Percentiles rank a stretch among this genome's conserved stretches.
Conservation (phyloP, 805 yeast genomes). For the Millerago galiae region DNA sequence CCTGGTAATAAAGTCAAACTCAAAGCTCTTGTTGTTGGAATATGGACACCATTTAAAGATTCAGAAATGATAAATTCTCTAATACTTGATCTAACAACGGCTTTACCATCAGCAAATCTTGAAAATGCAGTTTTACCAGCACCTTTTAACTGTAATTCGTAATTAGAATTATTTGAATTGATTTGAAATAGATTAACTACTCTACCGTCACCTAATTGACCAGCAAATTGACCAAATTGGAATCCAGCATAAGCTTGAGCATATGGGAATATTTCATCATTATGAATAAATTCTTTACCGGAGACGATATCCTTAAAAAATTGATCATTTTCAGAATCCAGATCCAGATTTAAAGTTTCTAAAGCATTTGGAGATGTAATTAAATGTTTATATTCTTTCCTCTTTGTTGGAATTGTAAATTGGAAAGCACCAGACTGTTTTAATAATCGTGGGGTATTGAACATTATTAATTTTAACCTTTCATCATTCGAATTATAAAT, state of each 20-base stretch:
- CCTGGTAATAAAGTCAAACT: constrained; percentile 67
- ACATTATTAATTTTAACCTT: constrained; percentile 19
- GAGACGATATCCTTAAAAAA: constrained; percentile 49
- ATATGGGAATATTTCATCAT: constrained; percentile 59
- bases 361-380: constrained; percentile 57
- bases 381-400: constrained; percentile 48
- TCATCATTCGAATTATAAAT: constrained; percentile 21
- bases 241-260: constrained; percentile 93
- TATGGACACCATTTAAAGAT: constrained; percentile 68
- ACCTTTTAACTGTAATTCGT: constrained; percentile 81
- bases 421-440: constrained; percentile 58
- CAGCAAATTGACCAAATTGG: constrained; percentile 95
- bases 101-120: constrained; percentile 95
- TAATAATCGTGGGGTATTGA: constrained; percentile 47
- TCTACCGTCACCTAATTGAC: constrained; percentile 95
- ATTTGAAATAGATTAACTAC: constrained; percentile 77
- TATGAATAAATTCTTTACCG: constrained; percentile 46
- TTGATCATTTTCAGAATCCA: constrained; percentile 32
- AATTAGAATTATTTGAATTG: constrained; percentile 32
- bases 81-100: constrained; percentile 80
- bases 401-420: constrained; percentile 60
- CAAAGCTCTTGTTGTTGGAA: constrained; percentile 83
- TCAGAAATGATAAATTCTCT: constrained; percentile 86
- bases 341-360: constrained; percentile 49
- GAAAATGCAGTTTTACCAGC: constrained; percentile 89